phyloP scores from a whole-genome alignment of 352 stramenopile genomes.

The Stramenopiles sp. region DNA sequence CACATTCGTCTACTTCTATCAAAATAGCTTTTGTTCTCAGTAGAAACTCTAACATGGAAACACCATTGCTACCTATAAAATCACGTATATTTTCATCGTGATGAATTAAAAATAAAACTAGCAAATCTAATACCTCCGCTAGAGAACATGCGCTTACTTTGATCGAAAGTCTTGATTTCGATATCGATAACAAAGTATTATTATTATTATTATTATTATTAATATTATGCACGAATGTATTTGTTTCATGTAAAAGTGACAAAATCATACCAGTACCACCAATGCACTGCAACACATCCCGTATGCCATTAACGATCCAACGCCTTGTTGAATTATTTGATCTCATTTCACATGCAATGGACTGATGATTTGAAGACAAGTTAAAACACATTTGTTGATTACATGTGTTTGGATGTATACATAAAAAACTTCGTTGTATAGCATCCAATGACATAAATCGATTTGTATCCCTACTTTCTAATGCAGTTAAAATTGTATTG shows the following conservation, averaged over 20 bases:
- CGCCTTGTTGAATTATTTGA: not conserved
- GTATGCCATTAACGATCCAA: not conserved
- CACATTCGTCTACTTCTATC: not conserved
- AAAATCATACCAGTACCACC: not conserved
- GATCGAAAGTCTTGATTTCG: too few species aligned
- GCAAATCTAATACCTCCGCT: not conserved
- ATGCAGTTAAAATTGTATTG: not conserved
- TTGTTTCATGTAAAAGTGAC: not conserved
- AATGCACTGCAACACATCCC: not conserved
- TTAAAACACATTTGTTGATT: not conserved
- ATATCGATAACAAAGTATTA: too few species aligned
- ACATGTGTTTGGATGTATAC: not conserved
- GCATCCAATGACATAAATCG: not conserved
- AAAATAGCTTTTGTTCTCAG: not conserved
- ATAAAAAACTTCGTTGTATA: not conserved
- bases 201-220: not conserved
- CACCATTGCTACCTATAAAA: not conserved
- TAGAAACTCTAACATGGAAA: not conserved
- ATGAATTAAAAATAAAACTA: not conserved
- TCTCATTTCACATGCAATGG: not conserved
- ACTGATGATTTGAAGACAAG: not conserved
- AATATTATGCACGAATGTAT: not conserved
- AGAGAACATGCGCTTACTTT: not conserved
- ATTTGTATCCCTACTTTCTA: not conserved
- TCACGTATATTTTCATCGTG: not conserved